phyloP scores from a whole-genome alignment of 2,329 filamentous ascomycete genomes.

The Fusarium mexicanum region DNA sequence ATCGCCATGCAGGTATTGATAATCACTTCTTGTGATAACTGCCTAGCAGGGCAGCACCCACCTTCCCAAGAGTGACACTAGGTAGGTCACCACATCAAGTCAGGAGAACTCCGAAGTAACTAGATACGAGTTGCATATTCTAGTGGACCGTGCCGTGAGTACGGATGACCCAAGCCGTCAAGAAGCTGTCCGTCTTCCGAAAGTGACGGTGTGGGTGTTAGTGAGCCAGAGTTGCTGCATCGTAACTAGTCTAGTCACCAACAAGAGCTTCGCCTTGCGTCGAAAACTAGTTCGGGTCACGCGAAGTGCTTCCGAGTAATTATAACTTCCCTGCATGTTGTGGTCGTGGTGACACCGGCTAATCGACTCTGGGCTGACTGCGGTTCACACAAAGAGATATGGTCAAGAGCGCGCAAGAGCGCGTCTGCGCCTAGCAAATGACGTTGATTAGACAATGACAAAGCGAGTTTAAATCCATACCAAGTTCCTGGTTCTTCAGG shows the following conservation, averaged over 20 bases:
- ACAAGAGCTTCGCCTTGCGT: conserved; percentile 32
- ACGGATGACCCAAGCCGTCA: conserved; percentile 4
- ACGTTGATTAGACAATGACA: conserved; percentile 25
- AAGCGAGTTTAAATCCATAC: conserved; percentile 14
- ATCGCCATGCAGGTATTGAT: conserved; percentile 7
- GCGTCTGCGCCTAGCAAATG: conserved; percentile 22
- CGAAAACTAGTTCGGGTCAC: conserved; percentile 15
- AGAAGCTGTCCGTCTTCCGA: conserved; percentile 17
- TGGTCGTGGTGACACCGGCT: conserved; percentile 13
- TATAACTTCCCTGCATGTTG: conserved; percentile 28
- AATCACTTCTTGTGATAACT: conserved; percentile 14
- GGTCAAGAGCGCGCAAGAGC: conserved; percentile 16
- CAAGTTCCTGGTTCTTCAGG: conserved; percentile 31
- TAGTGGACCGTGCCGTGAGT: conserved; percentile 16
- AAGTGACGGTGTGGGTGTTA: conserved; percentile 36
- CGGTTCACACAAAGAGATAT: neutral
- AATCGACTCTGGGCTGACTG: conserved; percentile 1
- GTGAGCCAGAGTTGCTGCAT: conserved; percentile 28
- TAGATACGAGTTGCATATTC: neutral
- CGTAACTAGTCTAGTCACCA: conserved; percentile 34
- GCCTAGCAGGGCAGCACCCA: conserved; percentile 6
- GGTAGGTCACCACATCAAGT: neutral
- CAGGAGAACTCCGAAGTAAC: conserved; percentile 14
- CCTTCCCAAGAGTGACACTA: neutral
- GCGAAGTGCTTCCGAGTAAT: neutral